Evolutionary conservation across 2,329 filamentous ascomycete species (phyloP).

Genomic region (Xylaria sp.): DNA sequence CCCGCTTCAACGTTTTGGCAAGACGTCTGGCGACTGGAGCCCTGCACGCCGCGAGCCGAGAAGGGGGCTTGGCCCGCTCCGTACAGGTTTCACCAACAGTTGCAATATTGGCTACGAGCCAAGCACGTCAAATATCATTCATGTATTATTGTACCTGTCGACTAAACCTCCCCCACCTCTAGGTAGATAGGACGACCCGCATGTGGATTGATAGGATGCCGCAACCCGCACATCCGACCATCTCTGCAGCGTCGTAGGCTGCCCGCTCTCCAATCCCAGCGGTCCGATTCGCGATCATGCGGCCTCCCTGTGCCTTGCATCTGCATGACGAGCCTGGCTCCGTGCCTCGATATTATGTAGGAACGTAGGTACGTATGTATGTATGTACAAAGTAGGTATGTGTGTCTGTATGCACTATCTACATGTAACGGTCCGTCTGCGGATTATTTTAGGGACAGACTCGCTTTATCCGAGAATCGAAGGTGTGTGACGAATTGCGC

Average conservation of each 20-base stretch:
- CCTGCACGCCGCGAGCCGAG: background rate
- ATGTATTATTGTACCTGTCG: background rate
- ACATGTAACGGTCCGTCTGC: background rate
- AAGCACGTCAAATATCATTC: background rate
- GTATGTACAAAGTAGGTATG: constrained; percentile 1
- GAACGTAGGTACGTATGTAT: background rate
- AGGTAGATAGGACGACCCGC: background rate
- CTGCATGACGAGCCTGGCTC: constrained; percentile 12
- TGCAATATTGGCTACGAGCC: background rate
- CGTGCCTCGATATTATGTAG: background rate
- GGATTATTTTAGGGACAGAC: too few species aligned
- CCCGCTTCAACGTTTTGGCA: background rate
- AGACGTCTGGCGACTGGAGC: background rate
- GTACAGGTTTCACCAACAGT: background rate
- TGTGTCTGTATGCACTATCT: too few species aligned
- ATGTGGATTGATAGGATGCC: background rate
- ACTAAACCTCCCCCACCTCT: too few species aligned
- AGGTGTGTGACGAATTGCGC: constrained; percentile 3
- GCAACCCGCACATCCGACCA: background rate
- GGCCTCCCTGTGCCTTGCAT: constrained; percentile 21
- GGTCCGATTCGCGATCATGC: constrained; percentile 14
- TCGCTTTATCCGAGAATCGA: constrained; percentile 20
- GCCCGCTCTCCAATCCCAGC: background rate
- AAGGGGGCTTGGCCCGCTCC: background rate
- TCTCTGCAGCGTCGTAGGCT: background rate